These are phyloP conservation scores for Aspergillus affinis DNA, from an alignment of 495 filamentous ascomycete species.

Conservation along the genomic window DNA sequence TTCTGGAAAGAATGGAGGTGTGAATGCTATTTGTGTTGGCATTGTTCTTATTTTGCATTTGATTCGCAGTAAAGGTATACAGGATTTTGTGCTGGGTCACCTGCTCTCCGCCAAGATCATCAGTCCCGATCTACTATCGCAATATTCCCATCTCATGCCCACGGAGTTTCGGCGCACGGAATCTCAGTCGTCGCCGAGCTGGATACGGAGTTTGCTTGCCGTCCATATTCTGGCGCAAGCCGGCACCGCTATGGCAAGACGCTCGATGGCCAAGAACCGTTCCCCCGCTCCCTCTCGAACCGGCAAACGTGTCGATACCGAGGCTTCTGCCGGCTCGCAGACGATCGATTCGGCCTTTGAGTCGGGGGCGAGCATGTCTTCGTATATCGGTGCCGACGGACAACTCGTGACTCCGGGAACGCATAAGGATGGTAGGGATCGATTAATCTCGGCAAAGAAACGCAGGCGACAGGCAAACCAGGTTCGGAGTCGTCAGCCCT, in stretches of 20 bases:
- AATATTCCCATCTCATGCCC: slow-evolving; percentile 44
- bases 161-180: slow-evolving; percentile 44
- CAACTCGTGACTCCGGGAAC: slow-evolving; percentile 48
- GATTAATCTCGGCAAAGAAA: slow-evolving; percentile 67
- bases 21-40: slow-evolving; percentile 70
- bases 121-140: slow-evolving; percentile 44
- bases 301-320: slow-evolving; percentile 56
- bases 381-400: slow-evolving; percentile 51
- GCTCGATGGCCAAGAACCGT: slow-evolving; percentile 52
- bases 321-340: slow-evolving; percentile 53
- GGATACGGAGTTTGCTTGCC: slow-evolving; percentile 64
- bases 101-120: slow-evolving; percentile 47
- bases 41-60: slow-evolving; percentile 72
- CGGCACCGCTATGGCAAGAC: slow-evolving; percentile 52
- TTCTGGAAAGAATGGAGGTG: slow-evolving; percentile 70
- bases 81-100: slow-evolving; percentile 48
- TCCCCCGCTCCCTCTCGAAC: slow-evolving; percentile 40
- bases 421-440: slow-evolving; percentile 54
- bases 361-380: slow-evolving; percentile 46
- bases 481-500: slow-evolving; percentile 83
- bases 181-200: slow-evolving; percentile 51
- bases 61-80: slow-evolving; percentile 60
- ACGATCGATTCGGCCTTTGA: slow-evolving; percentile 46
- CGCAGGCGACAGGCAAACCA: slow-evolving; percentile 85
- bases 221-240: slow-evolving; percentile 90